Conservation (phyloP, 768 basidiomycete species). For the Termitomyces sp. region DNA sequence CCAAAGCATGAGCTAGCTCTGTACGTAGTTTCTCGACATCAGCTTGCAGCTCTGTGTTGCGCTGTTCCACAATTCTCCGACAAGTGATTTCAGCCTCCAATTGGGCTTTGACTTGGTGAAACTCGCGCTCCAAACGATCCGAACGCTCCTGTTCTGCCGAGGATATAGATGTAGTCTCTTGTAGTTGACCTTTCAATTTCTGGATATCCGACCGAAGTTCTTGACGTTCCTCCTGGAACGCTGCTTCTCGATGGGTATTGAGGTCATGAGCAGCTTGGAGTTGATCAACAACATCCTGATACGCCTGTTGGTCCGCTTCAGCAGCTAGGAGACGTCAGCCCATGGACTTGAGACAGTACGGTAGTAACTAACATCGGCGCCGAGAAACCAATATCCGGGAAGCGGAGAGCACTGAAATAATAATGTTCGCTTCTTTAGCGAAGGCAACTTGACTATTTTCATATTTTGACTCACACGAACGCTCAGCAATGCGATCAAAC, state of each 20-base stretch:
- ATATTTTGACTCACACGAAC: conserved; percentile 58
- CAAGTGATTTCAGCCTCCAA: conserved; percentile 61
- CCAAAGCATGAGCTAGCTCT: conserved; percentile 54
- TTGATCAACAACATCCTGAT: conserved; percentile 69
- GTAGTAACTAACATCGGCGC: conserved; percentile 58
- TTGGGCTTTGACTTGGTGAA: conserved; percentile 59
- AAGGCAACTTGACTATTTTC: not conserved
- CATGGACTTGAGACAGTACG: not conserved
- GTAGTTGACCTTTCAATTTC: conserved; percentile 44
- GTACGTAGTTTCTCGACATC: conserved; percentile 55
- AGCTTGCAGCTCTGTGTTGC: conserved; percentile 52
- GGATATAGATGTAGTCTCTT: conserved; percentile 34
- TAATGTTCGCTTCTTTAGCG: conserved; percentile 3
- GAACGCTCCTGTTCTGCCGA: conserved; percentile 49
- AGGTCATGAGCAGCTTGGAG: conserved; percentile 58
- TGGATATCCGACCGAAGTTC: conserved; percentile 54
- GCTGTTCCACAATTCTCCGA: conserved; percentile 60
- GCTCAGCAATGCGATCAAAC: conserved; percentile 85
- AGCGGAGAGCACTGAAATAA: conserved; percentile 62
- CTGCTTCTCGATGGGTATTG: conserved; percentile 52
- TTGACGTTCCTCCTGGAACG: conserved; percentile 56
- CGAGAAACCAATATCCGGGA: conserved; percentile 68
- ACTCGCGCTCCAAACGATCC: conserved; percentile 59
- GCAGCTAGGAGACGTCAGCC: conserved; percentile 42
- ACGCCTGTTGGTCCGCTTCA: conserved; percentile 73